Evolutionary conservation across 805 yeast species (phyloP).

Genomic region (Blastobotrys americana): DNA sequence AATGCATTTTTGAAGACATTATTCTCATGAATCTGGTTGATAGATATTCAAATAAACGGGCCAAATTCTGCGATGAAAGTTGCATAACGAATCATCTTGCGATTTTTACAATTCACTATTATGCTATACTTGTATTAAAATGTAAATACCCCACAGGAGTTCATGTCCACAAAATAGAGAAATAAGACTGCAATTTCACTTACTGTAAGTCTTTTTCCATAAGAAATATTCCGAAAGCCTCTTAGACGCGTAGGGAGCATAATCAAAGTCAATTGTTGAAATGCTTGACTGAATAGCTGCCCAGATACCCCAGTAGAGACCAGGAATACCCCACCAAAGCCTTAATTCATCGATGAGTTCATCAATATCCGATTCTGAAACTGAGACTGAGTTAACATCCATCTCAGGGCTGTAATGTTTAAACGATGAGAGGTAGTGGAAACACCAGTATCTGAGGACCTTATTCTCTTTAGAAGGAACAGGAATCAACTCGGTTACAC

Average conservation of each 20-base stretch:
- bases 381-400: constrained; percentile 4
- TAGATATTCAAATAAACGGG: too few relatives aligned
- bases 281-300: constrained; percentile 65
- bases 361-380: constrained; percentile 32
- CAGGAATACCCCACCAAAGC: constrained; percentile 68
- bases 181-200: too few relatives aligned
- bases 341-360: constrained; percentile 48
- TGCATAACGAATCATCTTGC: too few relatives aligned
- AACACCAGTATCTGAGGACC: constrained; percentile 50
- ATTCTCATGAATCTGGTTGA: too few relatives aligned
- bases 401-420: constrained; percentile 10
- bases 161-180: too few relatives aligned
- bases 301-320: constrained; percentile 84
- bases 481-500: constrained; percentile 56
- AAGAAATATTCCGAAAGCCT: constrained; percentile 62
- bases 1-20: too few relatives aligned
- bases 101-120: too few relatives aligned
- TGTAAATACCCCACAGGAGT: too few relatives aligned
- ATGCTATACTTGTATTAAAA: too few relatives aligned
- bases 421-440: constrained; percentile 42
- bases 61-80: too few relatives aligned
- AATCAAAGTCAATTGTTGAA: constrained; percentile 66
- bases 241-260: constrained; percentile 49
- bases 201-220: constrained; percentile 45
- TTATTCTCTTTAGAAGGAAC: constrained; percentile 39